Percentiles rank a stretch among this genome's conserved stretches.
Conservation (phyloP, 768 basidiomycete genomes). For the Pisolithus albus region DNA sequence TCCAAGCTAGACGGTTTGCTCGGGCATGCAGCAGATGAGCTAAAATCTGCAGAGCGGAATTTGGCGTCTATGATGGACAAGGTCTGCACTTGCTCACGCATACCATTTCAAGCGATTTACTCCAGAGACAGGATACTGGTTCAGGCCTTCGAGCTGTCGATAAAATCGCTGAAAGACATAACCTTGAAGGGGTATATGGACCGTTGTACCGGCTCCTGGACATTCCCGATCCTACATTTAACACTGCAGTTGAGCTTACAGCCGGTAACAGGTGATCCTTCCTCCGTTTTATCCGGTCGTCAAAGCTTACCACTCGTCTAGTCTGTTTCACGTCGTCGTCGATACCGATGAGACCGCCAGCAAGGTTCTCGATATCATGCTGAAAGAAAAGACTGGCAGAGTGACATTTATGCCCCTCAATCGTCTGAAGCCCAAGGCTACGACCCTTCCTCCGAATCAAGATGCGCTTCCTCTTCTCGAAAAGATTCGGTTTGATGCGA, state of each 20-base stretch:
- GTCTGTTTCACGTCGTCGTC: slow-evolving; percentile 95
- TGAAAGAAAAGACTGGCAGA: slow-evolving; percentile 87
- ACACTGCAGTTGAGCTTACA: slow-evolving; percentile 88
- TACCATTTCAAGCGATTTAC: background rate
- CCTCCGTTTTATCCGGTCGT: background rate
- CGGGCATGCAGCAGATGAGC: slow-evolving; percentile 69
- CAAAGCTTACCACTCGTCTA: slow-evolving; percentile 26
- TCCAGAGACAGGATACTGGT: slow-evolving; percentile 70
- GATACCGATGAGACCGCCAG: slow-evolving; percentile 94
- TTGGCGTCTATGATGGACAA: slow-evolving; percentile 95
- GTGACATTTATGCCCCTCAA: slow-evolving; percentile 99
- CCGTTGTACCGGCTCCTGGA: slow-evolving; percentile 93
- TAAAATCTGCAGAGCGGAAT: slow-evolving; percentile 70
- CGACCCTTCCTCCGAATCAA: slow-evolving; percentile 56
- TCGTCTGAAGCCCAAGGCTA: slow-evolving; percentile 74
- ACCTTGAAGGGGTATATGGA: slow-evolving; percentile 82
- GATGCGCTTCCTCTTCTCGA: slow-evolving; percentile 77
- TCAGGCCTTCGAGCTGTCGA: slow-evolving; percentile 83
- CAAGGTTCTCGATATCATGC: slow-evolving; percentile 87
- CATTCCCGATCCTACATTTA: slow-evolving; percentile 81
- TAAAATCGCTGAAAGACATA: slow-evolving; percentile 68
- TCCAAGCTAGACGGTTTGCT: slow-evolving; percentile 78
- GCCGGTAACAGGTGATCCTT: slow-evolving; percentile 82
- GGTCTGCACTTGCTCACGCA: slow-evolving; percentile 33
- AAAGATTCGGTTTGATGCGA: slow-evolving; percentile 70